Evolutionary conservation across 2,329 filamentous ascomycete genomes (phyloP), one percentile per base, ranked within the genome.

Genomic region (Thielaviopsis punctulata): DNA sequence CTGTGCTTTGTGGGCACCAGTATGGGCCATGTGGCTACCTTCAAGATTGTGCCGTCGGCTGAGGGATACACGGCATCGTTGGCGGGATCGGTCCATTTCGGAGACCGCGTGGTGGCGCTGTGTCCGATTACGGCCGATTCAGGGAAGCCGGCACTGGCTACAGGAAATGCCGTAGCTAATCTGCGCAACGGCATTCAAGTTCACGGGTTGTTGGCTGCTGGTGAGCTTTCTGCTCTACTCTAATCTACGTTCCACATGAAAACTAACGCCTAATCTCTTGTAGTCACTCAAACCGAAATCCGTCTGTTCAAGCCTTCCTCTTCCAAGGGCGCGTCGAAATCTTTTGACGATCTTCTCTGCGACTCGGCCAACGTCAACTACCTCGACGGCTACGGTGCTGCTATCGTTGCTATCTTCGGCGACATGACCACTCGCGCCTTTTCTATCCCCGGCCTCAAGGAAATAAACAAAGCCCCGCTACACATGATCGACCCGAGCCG

Each of bases 1-100:
- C 79, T 83, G 54, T 84, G 92, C 58, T 93, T 96, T 59, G 85
- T 93, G 1, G 92, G 92, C 19, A 96, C 92, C 0, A 89, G 82
- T 58, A 66, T 79, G 25, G 92, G 92, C 41, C 86, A 86, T 60
- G 70, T 96, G 18, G 79, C 82, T 6, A 96, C 90, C 0, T 90
- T 96, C 68, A 95, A 95, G 68, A 72, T 98, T 21, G 69, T 96
- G 2, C 92, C 92, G 0, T 75, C 82, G 13, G 77, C 75, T 51
- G 77, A 81, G 4, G 74, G 80, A 10, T 96, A 94, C 64, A 73
- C 77, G 10, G 86, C 79, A 12, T 76, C 83, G 52, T 75, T 83
- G 48, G 84, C 77, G 1, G 92, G 90, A 1, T 70, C 80, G 2
- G 73, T 77, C 4, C 66, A 74, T 1, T 68, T 89, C 25, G 79